Conservation (phyloP, 345 rosid species). For the Adansonia digitata region DNA sequence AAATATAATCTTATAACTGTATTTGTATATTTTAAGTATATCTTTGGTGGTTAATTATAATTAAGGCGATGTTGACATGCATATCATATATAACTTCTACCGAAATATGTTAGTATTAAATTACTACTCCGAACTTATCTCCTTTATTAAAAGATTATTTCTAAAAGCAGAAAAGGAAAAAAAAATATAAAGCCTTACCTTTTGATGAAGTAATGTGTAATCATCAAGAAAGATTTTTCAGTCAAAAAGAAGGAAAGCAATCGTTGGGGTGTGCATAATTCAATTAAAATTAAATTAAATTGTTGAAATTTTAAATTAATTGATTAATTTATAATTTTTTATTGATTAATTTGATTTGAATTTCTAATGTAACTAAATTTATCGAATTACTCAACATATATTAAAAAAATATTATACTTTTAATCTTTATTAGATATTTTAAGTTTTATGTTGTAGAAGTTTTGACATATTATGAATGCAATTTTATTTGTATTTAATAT, state of each 20-base stretch:
- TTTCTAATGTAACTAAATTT: no score
- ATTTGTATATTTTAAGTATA: neutral
- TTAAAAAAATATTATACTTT: no score
- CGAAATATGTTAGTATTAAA: neutral
- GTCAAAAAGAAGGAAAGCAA: constrained; percentile 24
- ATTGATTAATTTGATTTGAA: no score
- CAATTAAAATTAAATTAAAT: neutral
- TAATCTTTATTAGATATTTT: no score
- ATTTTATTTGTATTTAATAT: no score
- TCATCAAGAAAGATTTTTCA: constrained; percentile 13
- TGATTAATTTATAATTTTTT: neutral
- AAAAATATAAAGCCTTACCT: neutral
- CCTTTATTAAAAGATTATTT: neutral
- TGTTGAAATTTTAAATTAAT: neutral
- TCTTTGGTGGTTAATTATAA: neutral
- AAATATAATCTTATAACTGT: neutral
- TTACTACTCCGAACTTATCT: neutral
- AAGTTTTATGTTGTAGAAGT: no score
- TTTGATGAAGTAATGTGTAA: constrained; percentile 19
- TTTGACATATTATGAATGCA: no score
- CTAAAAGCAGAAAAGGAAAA: constrained; percentile 10
- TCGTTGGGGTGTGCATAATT: neutral
- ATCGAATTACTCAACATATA: no score
- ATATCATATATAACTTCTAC: neutral
- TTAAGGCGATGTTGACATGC: neutral